Percentiles rank a stretch among this genome's conserved stretches.
Conservation (phyloP, 768 basidiomycete species). For the Tricholomella constricta region DNA sequence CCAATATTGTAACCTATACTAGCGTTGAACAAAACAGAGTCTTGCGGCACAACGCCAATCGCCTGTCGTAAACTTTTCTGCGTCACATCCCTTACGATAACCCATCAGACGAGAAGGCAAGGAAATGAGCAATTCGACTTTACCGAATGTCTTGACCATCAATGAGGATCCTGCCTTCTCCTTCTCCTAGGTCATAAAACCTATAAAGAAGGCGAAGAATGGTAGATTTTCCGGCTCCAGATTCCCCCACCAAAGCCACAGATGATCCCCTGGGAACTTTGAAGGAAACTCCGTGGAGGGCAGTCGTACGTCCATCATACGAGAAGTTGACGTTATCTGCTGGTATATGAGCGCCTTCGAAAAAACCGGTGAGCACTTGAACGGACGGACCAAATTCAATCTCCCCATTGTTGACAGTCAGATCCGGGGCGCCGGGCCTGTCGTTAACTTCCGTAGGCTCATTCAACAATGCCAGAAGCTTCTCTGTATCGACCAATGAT, state of each 20-base stretch:
- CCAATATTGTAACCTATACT: conserved; percentile 75
- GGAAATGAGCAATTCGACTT: background rate
- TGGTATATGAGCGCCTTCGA: conserved; percentile 4
- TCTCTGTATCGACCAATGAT: conserved; percentile 81
- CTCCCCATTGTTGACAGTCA: conserved; percentile 71
- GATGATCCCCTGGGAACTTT: conserved; percentile 84
- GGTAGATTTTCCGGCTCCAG: conserved; percentile 82
- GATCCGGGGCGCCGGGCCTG: conserved; percentile 70
- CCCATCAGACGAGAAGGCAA: background rate
- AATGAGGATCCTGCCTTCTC: conserved; percentile 77
- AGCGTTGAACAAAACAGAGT: conserved; percentile 71
- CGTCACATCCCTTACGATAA: conserved; percentile 64
- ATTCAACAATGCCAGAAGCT: conserved; percentile 75
- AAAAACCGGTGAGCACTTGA: background rate
- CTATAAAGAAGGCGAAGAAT: conserved; percentile 87
- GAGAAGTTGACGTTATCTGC: conserved; percentile 85
- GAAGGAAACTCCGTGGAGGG: conserved; percentile 81
- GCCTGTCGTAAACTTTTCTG: conserved; percentile 76
- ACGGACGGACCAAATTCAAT: conserved; percentile 79
- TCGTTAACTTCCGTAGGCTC: conserved; percentile 87
- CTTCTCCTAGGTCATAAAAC: conserved; percentile 86
- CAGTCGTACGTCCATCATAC: conserved; percentile 72
- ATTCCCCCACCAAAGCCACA: conserved; percentile 88
- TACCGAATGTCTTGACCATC: conserved; percentile 82
- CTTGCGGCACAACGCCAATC: conserved; percentile 92